phyloP scores from a whole-genome alignment of 169 alveolate genomes.

The Plasmodium gallinaceum region DNA sequence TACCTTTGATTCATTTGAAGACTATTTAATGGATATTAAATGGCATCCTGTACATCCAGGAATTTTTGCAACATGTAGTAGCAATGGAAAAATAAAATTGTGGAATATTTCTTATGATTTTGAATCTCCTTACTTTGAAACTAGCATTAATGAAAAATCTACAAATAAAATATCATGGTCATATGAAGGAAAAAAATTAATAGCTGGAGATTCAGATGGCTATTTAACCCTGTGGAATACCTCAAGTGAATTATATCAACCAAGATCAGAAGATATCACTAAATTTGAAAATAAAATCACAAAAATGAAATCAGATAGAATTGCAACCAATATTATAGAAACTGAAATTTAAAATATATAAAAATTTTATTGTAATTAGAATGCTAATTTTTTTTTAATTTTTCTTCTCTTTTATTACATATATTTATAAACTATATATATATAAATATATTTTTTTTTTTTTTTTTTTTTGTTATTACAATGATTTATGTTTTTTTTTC shows the following conservation, averaged over 20 bases:
- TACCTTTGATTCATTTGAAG: constrained; percentile 86
- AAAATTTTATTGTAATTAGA: too few species aligned
- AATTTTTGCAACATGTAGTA: constrained; percentile 63
- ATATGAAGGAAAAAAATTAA: constrained; percentile 50
- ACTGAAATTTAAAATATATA: not conserved
- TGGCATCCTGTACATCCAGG: constrained; percentile 84
- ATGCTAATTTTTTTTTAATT: too few species aligned
- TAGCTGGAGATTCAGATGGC: constrained; percentile 68
- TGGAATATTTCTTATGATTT: constrained; percentile 54
- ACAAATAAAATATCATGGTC: constrained; percentile 77
- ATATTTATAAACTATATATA: too few species aligned
- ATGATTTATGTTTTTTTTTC: too few species aligned
- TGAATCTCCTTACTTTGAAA: constrained; percentile 48
- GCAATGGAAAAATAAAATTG: constrained; percentile 42
- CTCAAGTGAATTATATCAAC: constrained; percentile 68
- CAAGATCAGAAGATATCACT: constrained; percentile 54
- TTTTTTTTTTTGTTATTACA: too few species aligned
- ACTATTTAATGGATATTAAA: constrained; percentile 87
- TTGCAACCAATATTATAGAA: not conserved
- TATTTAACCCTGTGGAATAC: constrained; percentile 55
- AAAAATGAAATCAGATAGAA: constrained; percentile 22
- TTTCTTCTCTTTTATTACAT: too few species aligned
- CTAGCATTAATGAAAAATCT: constrained; percentile 17
- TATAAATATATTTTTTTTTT: too few species aligned
- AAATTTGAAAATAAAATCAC: constrained; percentile 14